These are phyloP conservation scores for Linderina pennispora DNA, from an alignment of 192 early-diverging fungal genomes.

Conservation along the genomic window DNA sequence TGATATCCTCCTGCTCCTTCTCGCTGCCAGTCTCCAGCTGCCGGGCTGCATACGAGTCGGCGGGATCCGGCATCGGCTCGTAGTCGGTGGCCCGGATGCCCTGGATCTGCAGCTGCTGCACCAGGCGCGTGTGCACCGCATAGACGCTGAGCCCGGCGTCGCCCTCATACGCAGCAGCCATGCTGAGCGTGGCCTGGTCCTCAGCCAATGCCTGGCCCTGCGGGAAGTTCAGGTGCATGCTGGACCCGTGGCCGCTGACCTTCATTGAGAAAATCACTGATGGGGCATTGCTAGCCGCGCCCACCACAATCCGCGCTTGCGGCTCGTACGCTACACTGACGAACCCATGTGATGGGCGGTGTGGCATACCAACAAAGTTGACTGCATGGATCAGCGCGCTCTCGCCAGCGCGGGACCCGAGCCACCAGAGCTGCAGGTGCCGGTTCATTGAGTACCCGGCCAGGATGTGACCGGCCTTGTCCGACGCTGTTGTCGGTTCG, in stretches of 20 bases:
- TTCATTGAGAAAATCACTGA: slow-evolving; percentile 25
- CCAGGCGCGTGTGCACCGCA: slow-evolving; percentile 35
- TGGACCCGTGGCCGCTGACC: slow-evolving; percentile 11
- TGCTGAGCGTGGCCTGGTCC: slow-evolving; percentile 25
- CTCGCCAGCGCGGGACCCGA: slow-evolving; percentile 18
- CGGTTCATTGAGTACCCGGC: slow-evolving; percentile 30
- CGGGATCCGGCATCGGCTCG: slow-evolving; percentile 20
- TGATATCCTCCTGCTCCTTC: background rate
- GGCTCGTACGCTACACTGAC: slow-evolving; percentile 29
- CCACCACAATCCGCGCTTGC: slow-evolving; percentile 22
- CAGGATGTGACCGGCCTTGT: slow-evolving; percentile 30
- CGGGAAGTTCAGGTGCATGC: slow-evolving; percentile 20
- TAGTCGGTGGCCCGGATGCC: slow-evolving; percentile 8
- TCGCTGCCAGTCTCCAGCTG: background rate
- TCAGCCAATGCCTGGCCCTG: slow-evolving; percentile 24
- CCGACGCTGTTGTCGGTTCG: slow-evolving; percentile 16
- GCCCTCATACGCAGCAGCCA: slow-evolving; percentile 22
- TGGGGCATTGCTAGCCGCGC: slow-evolving; percentile 20
- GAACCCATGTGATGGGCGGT: slow-evolving; percentile 18
- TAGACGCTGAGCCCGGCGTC: slow-evolving; percentile 24
- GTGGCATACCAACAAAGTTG: slow-evolving; percentile 12
- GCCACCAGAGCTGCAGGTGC: slow-evolving; percentile 32
- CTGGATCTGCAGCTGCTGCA: slow-evolving; percentile 37
- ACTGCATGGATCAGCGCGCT: slow-evolving; percentile 17
- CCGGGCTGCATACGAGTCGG: slow-evolving; percentile 8